phyloP scores from a whole-genome alignment of 345 rosid genomes.

The Citrus maxima region DNA sequence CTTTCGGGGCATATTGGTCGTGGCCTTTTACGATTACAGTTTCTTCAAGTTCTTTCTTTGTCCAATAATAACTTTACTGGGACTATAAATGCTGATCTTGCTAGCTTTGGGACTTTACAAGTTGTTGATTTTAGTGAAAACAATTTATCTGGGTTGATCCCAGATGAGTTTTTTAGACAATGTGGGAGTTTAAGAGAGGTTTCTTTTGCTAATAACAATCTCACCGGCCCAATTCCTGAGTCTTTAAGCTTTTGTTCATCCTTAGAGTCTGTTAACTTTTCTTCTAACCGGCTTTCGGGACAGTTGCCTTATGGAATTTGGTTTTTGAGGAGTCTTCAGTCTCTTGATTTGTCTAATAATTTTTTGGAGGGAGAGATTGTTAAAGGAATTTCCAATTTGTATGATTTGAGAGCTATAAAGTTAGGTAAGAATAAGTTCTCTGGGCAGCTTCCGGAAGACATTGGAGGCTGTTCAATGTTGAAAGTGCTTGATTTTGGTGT shows the following conservation, averaged over 20 bases:
- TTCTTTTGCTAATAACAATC: slow-evolving; percentile 65
- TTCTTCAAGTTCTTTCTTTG: slow-evolving; percentile 56
- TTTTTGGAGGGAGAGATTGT: slow-evolving; percentile 63
- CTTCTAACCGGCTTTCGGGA: slow-evolving; percentile 73
- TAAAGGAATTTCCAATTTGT: slow-evolving; percentile 49
- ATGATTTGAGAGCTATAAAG: slow-evolving; percentile 48
- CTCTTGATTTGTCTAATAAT: slow-evolving; percentile 68
- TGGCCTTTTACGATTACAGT: slow-evolving; percentile 66
- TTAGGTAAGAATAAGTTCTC: slow-evolving; percentile 56
- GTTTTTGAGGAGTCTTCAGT: slow-evolving; percentile 54
- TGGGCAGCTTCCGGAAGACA: slow-evolving; percentile 57
- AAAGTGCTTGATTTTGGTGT: slow-evolving; percentile 56
- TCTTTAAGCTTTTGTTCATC: slow-evolving; percentile 60
- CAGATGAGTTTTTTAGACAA: slow-evolving; percentile 66
- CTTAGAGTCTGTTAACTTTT: slow-evolving; percentile 55
- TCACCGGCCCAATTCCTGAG: slow-evolving; percentile 64
- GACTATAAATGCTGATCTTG: slow-evolving; percentile 48
- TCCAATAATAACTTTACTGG: slow-evolving; percentile 72
- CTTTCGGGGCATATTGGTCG: slow-evolving; percentile 89
- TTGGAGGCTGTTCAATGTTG: slow-evolving; percentile 59
- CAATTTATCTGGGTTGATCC: slow-evolving; percentile 61
- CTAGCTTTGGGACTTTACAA: slow-evolving; percentile 44
- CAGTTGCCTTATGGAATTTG: slow-evolving; percentile 56
- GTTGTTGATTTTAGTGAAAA: slow-evolving; percentile 68
- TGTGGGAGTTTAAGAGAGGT: slow-evolving; percentile 67